These are phyloP conservation scores for Daedaleopsis sinensis DNA, from an alignment of 768 basidiomycete genomes.

Conservation along the genomic window DNA sequence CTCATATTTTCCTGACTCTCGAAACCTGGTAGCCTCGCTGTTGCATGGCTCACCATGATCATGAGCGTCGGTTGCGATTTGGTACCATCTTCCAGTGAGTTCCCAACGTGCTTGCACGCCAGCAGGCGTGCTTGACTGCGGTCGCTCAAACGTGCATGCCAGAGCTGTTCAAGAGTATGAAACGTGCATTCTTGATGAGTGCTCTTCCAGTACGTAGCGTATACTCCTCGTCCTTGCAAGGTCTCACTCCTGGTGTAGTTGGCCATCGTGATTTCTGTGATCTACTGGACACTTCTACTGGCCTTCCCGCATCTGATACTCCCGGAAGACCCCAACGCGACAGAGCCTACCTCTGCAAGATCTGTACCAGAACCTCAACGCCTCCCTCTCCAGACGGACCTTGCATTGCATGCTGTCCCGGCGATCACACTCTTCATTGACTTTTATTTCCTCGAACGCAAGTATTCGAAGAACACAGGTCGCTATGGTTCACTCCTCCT, in stretches of 20 bases:
- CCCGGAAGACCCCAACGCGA: slow-evolving; percentile 25
- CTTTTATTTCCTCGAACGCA: slow-evolving; percentile 67
- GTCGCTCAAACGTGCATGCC: background rate
- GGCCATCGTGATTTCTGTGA: slow-evolving; percentile 49
- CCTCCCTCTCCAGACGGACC: slow-evolving; percentile 48
- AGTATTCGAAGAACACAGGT: slow-evolving; percentile 44
- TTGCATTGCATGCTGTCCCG: slow-evolving; percentile 67
- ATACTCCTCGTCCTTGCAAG: background rate
- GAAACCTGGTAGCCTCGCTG: slow-evolving; percentile 31
- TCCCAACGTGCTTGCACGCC: background rate
- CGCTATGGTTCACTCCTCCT: slow-evolving; percentile 36
- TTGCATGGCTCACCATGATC: slow-evolving; percentile 45
- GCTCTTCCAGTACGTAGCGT: slow-evolving; percentile 59
- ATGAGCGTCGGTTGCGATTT: slow-evolving; percentile 44
- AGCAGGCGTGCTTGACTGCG: too few species aligned
- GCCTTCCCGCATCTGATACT: slow-evolving; percentile 63
- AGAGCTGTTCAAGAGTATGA: slow-evolving; percentile 46
- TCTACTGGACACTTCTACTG: slow-evolving; percentile 72
- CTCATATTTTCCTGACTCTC: background rate
- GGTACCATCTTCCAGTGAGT: slow-evolving; percentile 29
- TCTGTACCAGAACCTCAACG: slow-evolving; percentile 31
- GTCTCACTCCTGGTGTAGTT: slow-evolving; percentile 32
- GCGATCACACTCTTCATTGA: slow-evolving; percentile 60
- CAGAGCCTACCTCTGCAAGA: slow-evolving; percentile 34
- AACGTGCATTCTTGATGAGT: slow-evolving; percentile 62